These are phyloP conservation scores for Thermoascus crustaceus DNA, from an alignment of 2,329 filamentous ascomycete genomes.

Conservation along the genomic window DNA sequence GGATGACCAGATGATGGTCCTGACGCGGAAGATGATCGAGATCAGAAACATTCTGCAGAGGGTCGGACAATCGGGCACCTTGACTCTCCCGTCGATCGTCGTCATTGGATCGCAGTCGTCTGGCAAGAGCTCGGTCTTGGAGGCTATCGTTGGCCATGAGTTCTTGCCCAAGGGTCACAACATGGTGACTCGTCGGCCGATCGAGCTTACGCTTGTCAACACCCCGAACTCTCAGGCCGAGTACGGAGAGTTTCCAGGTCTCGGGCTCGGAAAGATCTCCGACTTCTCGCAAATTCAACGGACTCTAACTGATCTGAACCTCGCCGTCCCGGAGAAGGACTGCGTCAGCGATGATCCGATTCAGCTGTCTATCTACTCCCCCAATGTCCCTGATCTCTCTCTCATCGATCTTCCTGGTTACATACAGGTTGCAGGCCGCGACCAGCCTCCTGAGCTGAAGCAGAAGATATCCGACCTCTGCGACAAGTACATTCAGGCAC, in stretches of 20 bases:
- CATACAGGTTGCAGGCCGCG: constrained; percentile 87
- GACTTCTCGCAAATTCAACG: constrained; percentile 79
- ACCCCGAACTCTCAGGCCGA: constrained; percentile 79
- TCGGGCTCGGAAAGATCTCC: constrained; percentile 79
- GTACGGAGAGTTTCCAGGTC: constrained; percentile 91
- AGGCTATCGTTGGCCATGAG: constrained; percentile 95
- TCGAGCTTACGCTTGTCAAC: constrained; percentile 93
- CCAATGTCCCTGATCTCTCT: constrained; percentile 88
- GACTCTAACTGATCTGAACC: constrained; percentile 87
- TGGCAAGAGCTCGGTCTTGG: constrained; percentile 92
- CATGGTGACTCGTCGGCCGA: constrained; percentile 94
- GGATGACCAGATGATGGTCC: constrained; percentile 98
- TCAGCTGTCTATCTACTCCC: constrained; percentile 89
- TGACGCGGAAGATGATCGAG: constrained; percentile 99
- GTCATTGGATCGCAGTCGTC: constrained; percentile 98
- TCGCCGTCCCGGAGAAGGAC: constrained; percentile 81
- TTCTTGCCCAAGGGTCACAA: constrained; percentile 97
- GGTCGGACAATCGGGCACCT: constrained; percentile 80
- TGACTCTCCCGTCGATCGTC: constrained; percentile 94
- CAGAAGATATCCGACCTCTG: constrained; percentile 93
- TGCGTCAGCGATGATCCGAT: constrained; percentile 97
- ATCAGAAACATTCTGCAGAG: constrained; percentile 85
- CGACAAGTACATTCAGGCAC: constrained; percentile 94
- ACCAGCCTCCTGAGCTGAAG: constrained; percentile 85
- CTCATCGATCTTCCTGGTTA: constrained; percentile 95